Evolutionary conservation across 306 rosid species (phyloP).

Genomic region (Luffa aegyptiaca): DNA sequence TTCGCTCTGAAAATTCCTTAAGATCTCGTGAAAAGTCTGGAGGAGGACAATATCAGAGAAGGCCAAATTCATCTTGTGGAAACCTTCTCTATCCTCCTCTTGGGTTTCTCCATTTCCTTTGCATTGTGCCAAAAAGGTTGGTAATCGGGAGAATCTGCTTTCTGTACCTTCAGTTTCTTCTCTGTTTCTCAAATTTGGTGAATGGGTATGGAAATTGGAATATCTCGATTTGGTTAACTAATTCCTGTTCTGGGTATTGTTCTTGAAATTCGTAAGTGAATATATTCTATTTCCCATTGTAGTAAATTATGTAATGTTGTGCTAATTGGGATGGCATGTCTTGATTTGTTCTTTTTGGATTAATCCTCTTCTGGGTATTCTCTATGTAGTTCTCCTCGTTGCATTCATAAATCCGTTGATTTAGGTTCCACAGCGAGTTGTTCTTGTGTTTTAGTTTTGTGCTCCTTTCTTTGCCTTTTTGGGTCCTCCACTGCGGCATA

Average conservation of each 20-base stretch:
- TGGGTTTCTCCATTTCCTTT: background rate
- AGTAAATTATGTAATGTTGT: background rate
- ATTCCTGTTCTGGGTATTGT: background rate
- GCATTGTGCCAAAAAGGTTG: conserved; percentile 1
- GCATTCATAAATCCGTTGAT: background rate
- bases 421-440: background rate
- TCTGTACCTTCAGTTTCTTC: background rate
- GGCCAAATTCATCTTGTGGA: background rate
- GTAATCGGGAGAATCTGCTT: background rate
- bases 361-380: background rate
- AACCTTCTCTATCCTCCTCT: background rate
- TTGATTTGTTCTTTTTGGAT: background rate
- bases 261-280: background rate
- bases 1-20: background rate
- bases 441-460: background rate
- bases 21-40: background rate
- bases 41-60: background rate
- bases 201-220: background rate
- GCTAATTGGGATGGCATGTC: background rate
- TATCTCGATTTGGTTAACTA: background rate
- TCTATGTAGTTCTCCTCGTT: background rate
- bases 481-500: background rate
- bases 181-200: background rate
- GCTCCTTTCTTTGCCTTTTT: background rate
- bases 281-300: background rate